phyloP scores from a whole-genome alignment of 495 filamentous ascomycete genomes.

The Podospora pseudopauciseta region DNA sequence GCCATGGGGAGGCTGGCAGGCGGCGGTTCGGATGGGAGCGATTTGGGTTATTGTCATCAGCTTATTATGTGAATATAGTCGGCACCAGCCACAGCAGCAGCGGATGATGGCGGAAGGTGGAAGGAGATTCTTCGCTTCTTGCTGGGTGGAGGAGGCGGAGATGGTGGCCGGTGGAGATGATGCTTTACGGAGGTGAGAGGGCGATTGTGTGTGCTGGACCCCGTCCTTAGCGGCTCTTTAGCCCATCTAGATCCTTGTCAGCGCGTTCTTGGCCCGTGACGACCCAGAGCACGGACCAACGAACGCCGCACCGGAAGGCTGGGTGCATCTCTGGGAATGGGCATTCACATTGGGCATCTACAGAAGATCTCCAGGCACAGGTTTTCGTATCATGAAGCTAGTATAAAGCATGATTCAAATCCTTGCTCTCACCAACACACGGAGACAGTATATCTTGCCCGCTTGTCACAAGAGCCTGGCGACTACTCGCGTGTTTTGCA shows the following conservation, averaged over 20 bases:
- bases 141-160: not conserved
- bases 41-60: not conserved
- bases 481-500: not conserved
- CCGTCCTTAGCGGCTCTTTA: not conserved
- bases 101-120: not conserved
- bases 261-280: not conserved
- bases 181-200: constrained; percentile 4
- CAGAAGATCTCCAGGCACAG: too few relatives aligned
- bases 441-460: too few relatives aligned
- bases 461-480: not conserved
- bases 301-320: not conserved
- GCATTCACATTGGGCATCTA: not conserved
- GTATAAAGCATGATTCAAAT: too few relatives aligned
- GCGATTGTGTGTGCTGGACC: constrained; percentile 1
- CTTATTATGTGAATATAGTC: not conserved
- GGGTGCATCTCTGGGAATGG: not conserved
- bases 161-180: constrained; percentile 4
- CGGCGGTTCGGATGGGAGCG: constrained; percentile 3
- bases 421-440: too few relatives aligned
- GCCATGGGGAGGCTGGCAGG: constrained; percentile 37
- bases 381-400: too few relatives aligned
- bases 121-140: not conserved
- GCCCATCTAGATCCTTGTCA: constrained; percentile 2
- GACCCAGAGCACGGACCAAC: not conserved
- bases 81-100: not conserved